Percentiles rank a stretch among this genome's conserved stretches.
These are phyloP conservation scores for Glebionis coronaria DNA, from an alignment of 129 eudicot genomes.

Conservation along the genomic window DNA sequence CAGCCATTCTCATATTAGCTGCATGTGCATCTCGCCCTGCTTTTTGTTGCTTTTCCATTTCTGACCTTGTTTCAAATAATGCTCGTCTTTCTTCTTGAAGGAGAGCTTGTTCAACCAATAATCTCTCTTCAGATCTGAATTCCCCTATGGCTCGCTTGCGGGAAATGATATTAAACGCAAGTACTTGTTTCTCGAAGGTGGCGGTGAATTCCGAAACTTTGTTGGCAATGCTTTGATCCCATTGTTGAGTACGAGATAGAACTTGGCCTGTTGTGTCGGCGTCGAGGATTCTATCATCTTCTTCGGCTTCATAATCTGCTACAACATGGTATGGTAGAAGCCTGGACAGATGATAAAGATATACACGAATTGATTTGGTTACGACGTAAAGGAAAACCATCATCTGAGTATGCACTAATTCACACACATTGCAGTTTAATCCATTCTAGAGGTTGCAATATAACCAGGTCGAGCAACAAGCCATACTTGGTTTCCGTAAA, in stretches of 20 bases:
- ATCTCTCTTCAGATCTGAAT: slow-evolving; percentile 36
- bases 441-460: not conserved
- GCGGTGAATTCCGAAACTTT: slow-evolving; percentile 41
- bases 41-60: slow-evolving; percentile 76
- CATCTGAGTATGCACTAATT: not conserved
- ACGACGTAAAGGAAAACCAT: not conserved
- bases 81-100: slow-evolving; percentile 71
- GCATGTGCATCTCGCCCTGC: slow-evolving; percentile 64
- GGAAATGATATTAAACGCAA: slow-evolving; percentile 38
- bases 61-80: slow-evolving; percentile 52
- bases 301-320: slow-evolving; percentile 55
- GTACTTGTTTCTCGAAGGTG: slow-evolving; percentile 39
- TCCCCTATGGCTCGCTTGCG: slow-evolving; percentile 33
- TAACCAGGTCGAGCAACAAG: not conserved
- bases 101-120: slow-evolving; percentile 42
- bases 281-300: slow-evolving; percentile 40
- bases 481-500: not conserved
- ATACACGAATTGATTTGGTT: not conserved
- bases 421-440: not conserved
- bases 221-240: slow-evolving; percentile 77
- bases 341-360: slow-evolving; percentile 38
- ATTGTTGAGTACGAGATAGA: slow-evolving; percentile 35
- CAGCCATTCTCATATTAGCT: slow-evolving; percentile 38
- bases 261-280: slow-evolving; percentile 40
- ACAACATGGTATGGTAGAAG: slow-evolving; percentile 60